Evolutionary conservation across 2,329 filamentous ascomycete genomes (phyloP), one percentile per base, ranked within the genome.

Genomic region (Pseudogymnoascus sp.): DNA sequence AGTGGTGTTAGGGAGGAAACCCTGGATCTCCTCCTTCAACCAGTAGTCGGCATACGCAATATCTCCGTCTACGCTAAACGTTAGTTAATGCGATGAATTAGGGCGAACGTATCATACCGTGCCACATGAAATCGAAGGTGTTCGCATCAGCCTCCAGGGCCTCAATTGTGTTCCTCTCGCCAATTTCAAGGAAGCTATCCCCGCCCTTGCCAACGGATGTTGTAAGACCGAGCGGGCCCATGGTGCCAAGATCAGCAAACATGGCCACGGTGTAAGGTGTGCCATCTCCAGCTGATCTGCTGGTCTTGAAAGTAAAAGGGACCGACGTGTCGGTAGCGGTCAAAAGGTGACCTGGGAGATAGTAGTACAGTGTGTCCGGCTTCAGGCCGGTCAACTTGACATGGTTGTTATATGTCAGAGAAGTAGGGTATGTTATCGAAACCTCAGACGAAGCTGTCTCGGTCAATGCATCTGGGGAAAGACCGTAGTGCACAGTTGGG

Each of bases 1-100:
- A 68, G 84, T 84, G 28, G 77, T 73, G 0, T 74, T 63, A 16
- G 75, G 78, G 3, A 79, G 70, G 46, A 75, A 75, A 8, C 37
- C 42, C 14, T 62, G 31, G 11, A 63, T 61, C 16, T 60, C 59
- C 4, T 44, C 62, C 61, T 66, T 67, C 0, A 66, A 21, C 83
- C 84, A 86, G 70, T 84, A 79, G 65, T 86, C 84, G 1, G 83
- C 82, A 67, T 86, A 87, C 0, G 73, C 82, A 14, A 85, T 75
- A 67, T 86, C 83, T 18, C 64, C 64, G 50, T 60, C 63, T 66
- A 23, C 12, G 8, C 4, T 25, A 46, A 25, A 12, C 42, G 21
- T 46, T 8, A 46, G 21, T 25, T 14, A 46, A 46, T 25, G 21
- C n/a, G 8, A 25, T 25, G 12, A 1, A n/a, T 42, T 36, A 5